Base-by-base conservation (phyloP, 305 asterid genomes). In the Plantago coronopus region DNA sequence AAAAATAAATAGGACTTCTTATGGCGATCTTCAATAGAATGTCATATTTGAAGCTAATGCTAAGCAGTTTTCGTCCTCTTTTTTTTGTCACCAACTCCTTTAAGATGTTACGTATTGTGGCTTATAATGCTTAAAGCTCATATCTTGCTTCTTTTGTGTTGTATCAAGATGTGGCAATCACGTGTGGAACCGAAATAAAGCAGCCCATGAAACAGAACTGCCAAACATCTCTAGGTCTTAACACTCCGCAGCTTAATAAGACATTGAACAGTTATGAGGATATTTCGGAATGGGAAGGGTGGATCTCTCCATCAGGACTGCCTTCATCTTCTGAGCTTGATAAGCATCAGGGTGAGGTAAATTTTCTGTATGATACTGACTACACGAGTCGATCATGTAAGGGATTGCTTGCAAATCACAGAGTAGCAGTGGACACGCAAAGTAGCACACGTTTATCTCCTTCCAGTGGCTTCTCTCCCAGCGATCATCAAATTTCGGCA, bases 141-240 rank as follows among this genome's bases (percentile, higher is more conserved):
- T 23, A 38, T 57, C 17, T 57, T 57, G 37, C 46, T 69, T 57
- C 54, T 27, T 59, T 69, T 58, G 38, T 40, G 72, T 70, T 55
- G 71, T 55, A 16, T 48, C 37, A 63, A 74, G 75, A 64, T 68
- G 59, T 73, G 69, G 72, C 76, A 57, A 78, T 61, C 57, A 56
- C 77, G 43, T 37, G 59, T 76, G 84, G 65, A 66, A 69, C 65
- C 51, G 71, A 69, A 68, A 80, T 66, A 71, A 83, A 80, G 76
- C 80, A 82, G 81, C 38, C 70, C 79, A 69, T 67, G 74, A 71
- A 60, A 65, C 72, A 64, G 71, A 65, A 72, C 48, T 59, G 62
- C 72, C 67, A 60, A 61, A 57, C 67, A 49, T 67, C 83, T 58
- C 63, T 73, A 21, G 81, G 65, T 56, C 64, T 69, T 63, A 54